Evolutionary conservation across 495 filamentous ascomycete genomes (phyloP), one percentile per base, ranked within the genome.

Genomic region (Podospora australis): DNA sequence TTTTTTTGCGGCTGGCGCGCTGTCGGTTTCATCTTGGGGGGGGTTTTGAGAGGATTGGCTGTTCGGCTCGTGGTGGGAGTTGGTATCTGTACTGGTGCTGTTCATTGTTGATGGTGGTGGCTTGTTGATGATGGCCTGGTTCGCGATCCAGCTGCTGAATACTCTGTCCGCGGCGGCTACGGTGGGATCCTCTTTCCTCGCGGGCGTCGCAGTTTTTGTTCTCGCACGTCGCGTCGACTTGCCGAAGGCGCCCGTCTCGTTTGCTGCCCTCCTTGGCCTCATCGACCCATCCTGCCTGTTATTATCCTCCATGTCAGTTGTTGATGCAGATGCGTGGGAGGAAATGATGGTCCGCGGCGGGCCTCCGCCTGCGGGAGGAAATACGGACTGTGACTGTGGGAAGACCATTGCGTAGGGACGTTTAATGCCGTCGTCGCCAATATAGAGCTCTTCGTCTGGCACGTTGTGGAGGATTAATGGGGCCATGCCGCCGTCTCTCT

Each of bases 401-500:
- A 72, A 78, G 39, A 77, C 59, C 71, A 79, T 72, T 35, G 73
- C 77, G 49, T 77, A 79, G 11, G 77, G 77, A 49, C 77, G 63
- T 49, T 73, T 65, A 39, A 78, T 57, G 40, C 77, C 77, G 61
- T 79, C 77, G 32, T 77, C 72, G 39, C 77, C 77, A 9, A 74
- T 64, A 50, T 78, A 79, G 11, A 77, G 68, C 55, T 79, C 77
- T 23, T 78, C 75, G 52, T 78, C 75, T 40, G 77, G 74, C 21
- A 79, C 77, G 55, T 79, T 78, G 61, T 79, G 77, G 21, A 79
- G 60, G 53, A 79, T 77, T 35, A 79, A 63, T 36, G 77, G 77
- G 26, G 73, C 66, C 76, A 78, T 79, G 42, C n/a, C n/a, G n/a
- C n/a, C n/a, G n/a, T n/a, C n/a, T n/a, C n/a, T n/a, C n/a, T n/a